Base-by-base conservation (phyloP, 2,329 filamentous ascomycete genomes). In the Aspergillus clavatus region DNA sequence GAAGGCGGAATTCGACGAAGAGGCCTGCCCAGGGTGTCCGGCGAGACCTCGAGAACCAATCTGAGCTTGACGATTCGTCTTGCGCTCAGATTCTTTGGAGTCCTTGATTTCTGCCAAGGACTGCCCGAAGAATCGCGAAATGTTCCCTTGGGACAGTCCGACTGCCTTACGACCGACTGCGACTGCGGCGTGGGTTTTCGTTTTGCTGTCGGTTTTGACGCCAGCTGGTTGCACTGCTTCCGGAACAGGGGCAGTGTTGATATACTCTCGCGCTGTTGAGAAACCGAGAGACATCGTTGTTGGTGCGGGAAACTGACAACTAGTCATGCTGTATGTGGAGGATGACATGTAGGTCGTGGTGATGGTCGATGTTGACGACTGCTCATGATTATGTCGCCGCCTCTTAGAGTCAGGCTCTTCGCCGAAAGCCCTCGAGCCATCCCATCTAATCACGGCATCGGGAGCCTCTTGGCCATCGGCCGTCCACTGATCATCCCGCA, bases 401-500 rank as follows among this genome's bases (percentile, higher is more conserved):
- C 61, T 54, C 52, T 63, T 65, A 35, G 56, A 47, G 38, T 50
- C 53, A 5, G 55, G 55, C 36, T 55, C 60, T 44, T 53, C 57
- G 21, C 50, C 52, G 7, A 43, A 40, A n/a, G 42, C 45, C 40
- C 55, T 42, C 27, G 57, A 54, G 14, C 48, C 55, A 37, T 72
- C 65, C 69, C 71, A 74, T 47, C 65, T 66, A 4, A 55, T 45
- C 28, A 67, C 53, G 43, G 62, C 50, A 46, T 65, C 60, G 19
- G 56, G 56, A 31, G 59, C 57, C 40, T 72, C 73, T 58, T 77
- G 72, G 4, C 84, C 85, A 38, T 84, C 81, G 3, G 80, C 57
- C 0, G 87, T 84, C 68, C 83, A 88, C 8, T 77, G 60, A 51
- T 86, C 79, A 61, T 93, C 88, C 56, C 70, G 35, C 70, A 75